Percentiles rank a stretch among this genome's conserved stretches.
Conservation (phyloP, 2,329 filamentous ascomycete genomes). For the Berkeleyomyces basicola region DNA sequence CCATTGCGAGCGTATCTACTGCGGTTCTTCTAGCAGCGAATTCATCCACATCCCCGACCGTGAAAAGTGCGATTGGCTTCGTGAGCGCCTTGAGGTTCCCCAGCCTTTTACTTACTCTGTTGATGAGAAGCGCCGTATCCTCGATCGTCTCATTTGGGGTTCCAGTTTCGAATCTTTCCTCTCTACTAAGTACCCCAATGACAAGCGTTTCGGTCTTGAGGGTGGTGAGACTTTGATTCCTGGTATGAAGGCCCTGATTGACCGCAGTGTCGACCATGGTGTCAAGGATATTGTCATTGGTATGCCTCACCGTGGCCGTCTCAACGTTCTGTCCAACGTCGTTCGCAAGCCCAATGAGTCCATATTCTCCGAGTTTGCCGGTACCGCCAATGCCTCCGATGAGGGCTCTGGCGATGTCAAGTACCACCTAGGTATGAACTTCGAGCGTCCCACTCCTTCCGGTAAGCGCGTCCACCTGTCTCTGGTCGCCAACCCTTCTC, state of each 20-base stretch:
- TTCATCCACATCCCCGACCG: slow-evolving; percentile 98
- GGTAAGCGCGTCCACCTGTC: slow-evolving; percentile 99
- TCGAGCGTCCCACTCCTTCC: slow-evolving; percentile 92
- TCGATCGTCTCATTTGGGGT: slow-evolving; percentile 96
- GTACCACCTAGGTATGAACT: slow-evolving; percentile 99
- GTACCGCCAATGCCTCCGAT: slow-evolving; percentile 70
- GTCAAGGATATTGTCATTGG: slow-evolving; percentile 99
- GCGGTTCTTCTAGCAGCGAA: slow-evolving; percentile 91
- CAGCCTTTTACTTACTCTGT: slow-evolving; percentile 93
- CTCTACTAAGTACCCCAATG: slow-evolving; percentile 95
- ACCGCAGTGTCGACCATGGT: slow-evolving; percentile 94
- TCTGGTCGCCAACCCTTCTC: slow-evolving; percentile 93
- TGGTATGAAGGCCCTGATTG: slow-evolving; percentile 97
- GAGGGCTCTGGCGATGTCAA: slow-evolving; percentile 98
- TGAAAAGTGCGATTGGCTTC: slow-evolving; percentile 95
- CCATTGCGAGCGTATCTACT: slow-evolving; percentile 90
- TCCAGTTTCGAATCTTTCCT: slow-evolving; percentile 94
- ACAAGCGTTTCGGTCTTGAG: slow-evolving; percentile 97
- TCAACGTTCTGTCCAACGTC: slow-evolving; percentile 96
- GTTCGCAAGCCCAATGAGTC: slow-evolving; percentile 98
- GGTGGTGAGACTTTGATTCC: slow-evolving; percentile 93
- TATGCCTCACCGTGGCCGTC: slow-evolving; percentile 96
- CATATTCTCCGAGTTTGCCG: slow-evolving; percentile 96
- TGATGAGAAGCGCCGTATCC: slow-evolving; percentile 93
- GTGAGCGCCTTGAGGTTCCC: slow-evolving; percentile 85